Percentiles rank a stretch among this genome's conserved stretches.
These are phyloP conservation scores for Fomitopsis schrenkii DNA, from an alignment of 1,284 basidiomycete genomes.

Conservation along the genomic window DNA sequence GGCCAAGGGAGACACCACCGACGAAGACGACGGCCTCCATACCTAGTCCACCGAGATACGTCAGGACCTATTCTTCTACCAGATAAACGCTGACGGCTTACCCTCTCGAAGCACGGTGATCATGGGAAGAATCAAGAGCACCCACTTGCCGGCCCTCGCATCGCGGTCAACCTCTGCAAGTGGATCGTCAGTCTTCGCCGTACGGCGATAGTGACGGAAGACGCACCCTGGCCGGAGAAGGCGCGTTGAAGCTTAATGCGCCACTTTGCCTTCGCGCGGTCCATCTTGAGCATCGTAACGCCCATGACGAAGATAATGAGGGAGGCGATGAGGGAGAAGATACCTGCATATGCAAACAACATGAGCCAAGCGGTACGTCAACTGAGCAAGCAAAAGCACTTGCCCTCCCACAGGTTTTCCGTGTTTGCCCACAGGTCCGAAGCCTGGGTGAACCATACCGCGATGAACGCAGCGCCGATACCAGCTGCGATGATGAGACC, in stretches of 20 bases:
- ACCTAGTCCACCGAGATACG: conserved; percentile 30
- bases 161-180: conserved; percentile 37
- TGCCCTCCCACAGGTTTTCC: conserved; percentile 73
- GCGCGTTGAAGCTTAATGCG: conserved; percentile 80
- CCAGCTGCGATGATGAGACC: conserved; percentile 78
- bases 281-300: conserved; percentile 48
- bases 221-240: conserved; percentile 58
- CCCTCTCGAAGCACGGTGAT: conserved; percentile 92
- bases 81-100: conserved; percentile 15
- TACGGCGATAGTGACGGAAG: not conserved
- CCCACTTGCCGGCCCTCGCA: conserved; percentile 68
- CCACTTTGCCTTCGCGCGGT: conserved; percentile 84
- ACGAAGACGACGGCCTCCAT: conserved; percentile 93
- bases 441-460: conserved; percentile 79
- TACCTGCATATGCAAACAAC: conserved; percentile 45
- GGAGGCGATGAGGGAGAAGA: conserved; percentile 79
- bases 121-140: conserved; percentile 83
- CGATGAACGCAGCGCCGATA: conserved; percentile 77
- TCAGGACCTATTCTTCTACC: not conserved
- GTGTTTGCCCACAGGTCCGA: conserved; percentile 67
- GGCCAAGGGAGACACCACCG: conserved; percentile 84
- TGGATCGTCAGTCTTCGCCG: not conserved
- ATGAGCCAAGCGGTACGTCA: conserved; percentile 15
- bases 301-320: conserved; percentile 65
- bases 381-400: conserved; percentile 2